Conservation (phyloP, 2,329 filamentous ascomycete species). For the Ophiocordyceps camponoti-saundersi region DNA sequence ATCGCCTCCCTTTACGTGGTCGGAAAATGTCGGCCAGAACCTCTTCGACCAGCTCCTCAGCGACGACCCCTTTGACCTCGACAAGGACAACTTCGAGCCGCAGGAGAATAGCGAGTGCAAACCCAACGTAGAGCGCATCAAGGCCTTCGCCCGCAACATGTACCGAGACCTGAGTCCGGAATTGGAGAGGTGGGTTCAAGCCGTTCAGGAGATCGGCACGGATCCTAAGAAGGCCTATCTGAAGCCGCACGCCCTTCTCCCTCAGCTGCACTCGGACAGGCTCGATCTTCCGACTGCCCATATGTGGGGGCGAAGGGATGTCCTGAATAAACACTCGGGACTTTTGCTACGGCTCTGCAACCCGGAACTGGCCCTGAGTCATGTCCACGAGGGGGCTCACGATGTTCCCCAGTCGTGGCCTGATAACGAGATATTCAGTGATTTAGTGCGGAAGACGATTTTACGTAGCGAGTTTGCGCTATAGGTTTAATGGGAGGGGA, state of each 20-base stretch:
- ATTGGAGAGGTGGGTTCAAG: not conserved
- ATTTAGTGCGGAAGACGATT: not conserved
- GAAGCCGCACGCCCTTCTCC: not conserved
- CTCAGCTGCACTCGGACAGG: not conserved
- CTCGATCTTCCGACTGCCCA: not conserved
- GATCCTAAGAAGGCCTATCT: not conserved
- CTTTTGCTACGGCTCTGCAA: not conserved
- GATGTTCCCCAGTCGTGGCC: not conserved
- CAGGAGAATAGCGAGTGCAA: not conserved
- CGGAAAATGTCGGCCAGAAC: not conserved
- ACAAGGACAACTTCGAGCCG: not conserved
- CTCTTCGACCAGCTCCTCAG: not conserved
- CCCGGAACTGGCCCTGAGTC: not conserved
- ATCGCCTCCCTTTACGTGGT: not conserved
- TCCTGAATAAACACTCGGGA: not conserved
- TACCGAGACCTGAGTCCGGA: not conserved
- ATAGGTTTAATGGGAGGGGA: not conserved
- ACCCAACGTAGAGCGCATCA: not conserved
- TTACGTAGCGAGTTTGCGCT: not conserved
- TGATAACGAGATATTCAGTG: not conserved
- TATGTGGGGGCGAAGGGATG: constrained; percentile 1
- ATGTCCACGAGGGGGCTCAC: not conserved
- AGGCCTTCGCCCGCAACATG: not conserved
- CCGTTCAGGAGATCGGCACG: not conserved
- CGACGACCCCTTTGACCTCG: not conserved